phyloP scores from a whole-genome alignment of 352 stramenopile genomes.

The Halophytophthora batemanensis region DNA sequence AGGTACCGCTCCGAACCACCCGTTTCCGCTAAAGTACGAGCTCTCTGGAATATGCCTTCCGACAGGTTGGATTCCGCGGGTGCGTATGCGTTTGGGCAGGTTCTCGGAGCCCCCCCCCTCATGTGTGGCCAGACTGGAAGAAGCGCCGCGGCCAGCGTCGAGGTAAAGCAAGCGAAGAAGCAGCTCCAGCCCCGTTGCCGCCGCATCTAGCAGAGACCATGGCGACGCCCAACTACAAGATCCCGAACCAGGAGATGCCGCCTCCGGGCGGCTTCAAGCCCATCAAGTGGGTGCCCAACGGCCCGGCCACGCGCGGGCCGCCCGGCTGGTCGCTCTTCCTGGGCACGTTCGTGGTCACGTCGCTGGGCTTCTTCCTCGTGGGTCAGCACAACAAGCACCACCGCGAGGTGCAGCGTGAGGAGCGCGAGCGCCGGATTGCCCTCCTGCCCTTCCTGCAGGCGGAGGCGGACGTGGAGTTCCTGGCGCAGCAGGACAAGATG shows the following conservation, averaged over 20 bases:
- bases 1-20: conserved; percentile 5
- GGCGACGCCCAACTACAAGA: conserved; percentile 78
- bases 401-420: conserved; percentile 66
- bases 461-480: conserved; percentile 92
- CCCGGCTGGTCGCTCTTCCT: conserved; percentile 79
- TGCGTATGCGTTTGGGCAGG: not conserved
- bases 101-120: too few relatives aligned
- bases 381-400: conserved; percentile 76
- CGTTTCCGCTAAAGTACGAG: conserved; percentile 12
- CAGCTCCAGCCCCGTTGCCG: too few relatives aligned
- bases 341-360: conserved; percentile 68
- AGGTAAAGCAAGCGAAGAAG: too few relatives aligned
- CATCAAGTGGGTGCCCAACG: conserved; percentile 61
- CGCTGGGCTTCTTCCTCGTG: conserved; percentile 71
- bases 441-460: conserved; percentile 94
- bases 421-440: conserved; percentile 91
- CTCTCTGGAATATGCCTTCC: not conserved
- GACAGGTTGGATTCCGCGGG: too few relatives aligned
- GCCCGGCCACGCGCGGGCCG: conserved; percentile 62
- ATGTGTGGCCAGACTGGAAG: too few relatives aligned
- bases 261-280: conserved; percentile 72
- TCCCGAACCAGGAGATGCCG: conserved; percentile 82
- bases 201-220: conserved; percentile 47
- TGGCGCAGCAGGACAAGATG: conserved; percentile 84
- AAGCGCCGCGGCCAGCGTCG: not conserved